A percentile compares a stretch with the other conserved stretches of the same genome.
phyloP scores from a whole-genome alignment of 2,329 filamentous ascomycete species.

The Hypoxylon sp. region DNA sequence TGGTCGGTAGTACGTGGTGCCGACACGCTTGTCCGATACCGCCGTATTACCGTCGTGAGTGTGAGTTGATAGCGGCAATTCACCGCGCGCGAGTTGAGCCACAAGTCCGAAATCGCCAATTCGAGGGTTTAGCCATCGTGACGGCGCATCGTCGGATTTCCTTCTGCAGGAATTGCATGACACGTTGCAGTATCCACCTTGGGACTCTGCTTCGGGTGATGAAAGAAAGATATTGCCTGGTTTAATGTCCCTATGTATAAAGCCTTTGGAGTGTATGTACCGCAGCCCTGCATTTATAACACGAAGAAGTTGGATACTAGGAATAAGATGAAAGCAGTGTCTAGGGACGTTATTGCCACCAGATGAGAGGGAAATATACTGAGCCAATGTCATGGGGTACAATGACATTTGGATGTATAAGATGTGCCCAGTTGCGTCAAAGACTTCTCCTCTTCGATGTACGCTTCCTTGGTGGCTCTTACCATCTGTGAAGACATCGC shows the following conservation, averaged over 20 bases:
- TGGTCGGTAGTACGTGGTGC: conserved; percentile 75
- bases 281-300: conserved; percentile 73
- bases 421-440: conserved; percentile 57
- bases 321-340: conserved; percentile 74
- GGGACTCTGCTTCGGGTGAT: conserved; percentile 54
- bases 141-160: conserved; percentile 10
- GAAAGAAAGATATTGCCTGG: conserved; percentile 77
- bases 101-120: conserved; percentile 79
- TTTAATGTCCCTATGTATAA: conserved; percentile 77
- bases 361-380: conserved; percentile 65
- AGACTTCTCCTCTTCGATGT: conserved; percentile 48
- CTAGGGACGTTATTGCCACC: conserved; percentile 20
- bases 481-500: conserved; percentile 52
- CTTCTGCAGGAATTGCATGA: conserved; percentile 45
- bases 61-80: conserved; percentile 46
- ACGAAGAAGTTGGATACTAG: conserved; percentile 69
- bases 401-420: conserved; percentile 80
- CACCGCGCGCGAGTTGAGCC: conserved; percentile 61
- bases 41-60: conserved; percentile 36
- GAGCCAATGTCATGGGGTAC: conserved; percentile 72
- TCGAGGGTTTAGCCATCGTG: conserved; percentile 67
- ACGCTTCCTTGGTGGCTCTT: conserved; percentile 52
- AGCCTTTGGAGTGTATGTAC: conserved; percentile 72
- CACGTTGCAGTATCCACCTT: conserved; percentile 51
- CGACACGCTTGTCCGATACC: conserved; percentile 62